Evolutionary conservation across 176 grass and related monocot species (phyloP).

Genomic region (Eleusine indica): DNA sequence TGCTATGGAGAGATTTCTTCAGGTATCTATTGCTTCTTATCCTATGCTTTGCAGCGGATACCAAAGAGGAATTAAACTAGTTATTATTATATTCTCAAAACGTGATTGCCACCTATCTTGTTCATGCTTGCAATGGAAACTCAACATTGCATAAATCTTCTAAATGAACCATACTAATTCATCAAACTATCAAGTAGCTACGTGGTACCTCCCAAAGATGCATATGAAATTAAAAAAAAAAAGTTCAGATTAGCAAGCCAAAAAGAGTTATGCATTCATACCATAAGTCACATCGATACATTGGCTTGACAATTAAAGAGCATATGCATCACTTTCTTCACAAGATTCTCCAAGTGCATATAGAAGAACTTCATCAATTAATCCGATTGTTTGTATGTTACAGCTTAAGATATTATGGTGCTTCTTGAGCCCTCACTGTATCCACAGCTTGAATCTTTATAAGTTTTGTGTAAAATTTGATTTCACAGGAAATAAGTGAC

Average conservation of each 20-base stretch:
- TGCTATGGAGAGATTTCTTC: conserved; percentile 99
- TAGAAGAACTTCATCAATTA: background rate
- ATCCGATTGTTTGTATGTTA: background rate
- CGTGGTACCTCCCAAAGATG: background rate
- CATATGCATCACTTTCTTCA: background rate
- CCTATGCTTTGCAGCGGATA: background rate
- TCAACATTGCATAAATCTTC: background rate
- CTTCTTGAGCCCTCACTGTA: background rate
- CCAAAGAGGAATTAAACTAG: background rate
- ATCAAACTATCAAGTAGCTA: background rate
- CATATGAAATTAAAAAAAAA: background rate
- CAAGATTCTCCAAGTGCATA: too few species aligned
- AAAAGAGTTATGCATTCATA: background rate
- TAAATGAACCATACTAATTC: background rate
- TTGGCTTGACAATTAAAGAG: background rate
- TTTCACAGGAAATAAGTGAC: too few species aligned
- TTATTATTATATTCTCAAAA: background rate
- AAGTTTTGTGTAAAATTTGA: too few species aligned
- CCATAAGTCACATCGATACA: background rate
- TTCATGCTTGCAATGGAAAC: background rate
- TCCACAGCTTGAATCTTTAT: background rate
- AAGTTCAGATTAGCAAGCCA: background rate
- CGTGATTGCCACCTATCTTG: background rate
- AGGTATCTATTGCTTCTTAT: conserved; percentile 49
- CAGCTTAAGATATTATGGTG: background rate